These are phyloP conservation scores for Nannizziopsis barbatae DNA, from an alignment of 2,329 filamentous ascomycete species.

Conservation along the genomic window DNA sequence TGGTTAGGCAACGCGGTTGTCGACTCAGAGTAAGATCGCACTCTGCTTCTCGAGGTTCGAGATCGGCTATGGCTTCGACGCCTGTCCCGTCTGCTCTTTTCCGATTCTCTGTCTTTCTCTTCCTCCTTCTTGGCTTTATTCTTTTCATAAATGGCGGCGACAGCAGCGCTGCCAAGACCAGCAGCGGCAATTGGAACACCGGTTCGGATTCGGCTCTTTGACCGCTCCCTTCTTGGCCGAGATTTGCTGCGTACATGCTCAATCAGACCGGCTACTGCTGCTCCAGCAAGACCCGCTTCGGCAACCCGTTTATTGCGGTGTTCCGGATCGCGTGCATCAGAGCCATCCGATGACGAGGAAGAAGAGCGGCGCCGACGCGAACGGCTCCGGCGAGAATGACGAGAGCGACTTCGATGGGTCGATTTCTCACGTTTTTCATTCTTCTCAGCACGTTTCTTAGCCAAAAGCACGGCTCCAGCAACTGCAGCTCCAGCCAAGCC, in stretches of 20 bases:
- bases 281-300: slow-evolving; percentile 51
- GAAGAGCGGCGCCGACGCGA: slow-evolving; percentile 21
- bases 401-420: slow-evolving; percentile 39
- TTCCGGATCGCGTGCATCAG: slow-evolving; percentile 30
- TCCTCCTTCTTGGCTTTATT: slow-evolving; percentile 50
- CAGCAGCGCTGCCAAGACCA: slow-evolving; percentile 49
- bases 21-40: slow-evolving; percentile 32
- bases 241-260: slow-evolving; percentile 49
- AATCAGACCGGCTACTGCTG: slow-evolving; percentile 51
- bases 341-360: slow-evolving; percentile 20
- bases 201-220: slow-evolving; percentile 45
- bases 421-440: slow-evolving; percentile 32
- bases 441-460: slow-evolving; percentile 42
- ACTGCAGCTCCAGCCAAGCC: slow-evolving; percentile 47
- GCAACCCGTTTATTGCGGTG: slow-evolving; percentile 50
- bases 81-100: slow-evolving; percentile 23
- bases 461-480: slow-evolving; percentile 49
- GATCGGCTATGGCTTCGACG: slow-evolving; percentile 37
- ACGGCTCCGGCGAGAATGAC: slow-evolving; percentile 17
- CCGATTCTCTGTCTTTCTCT: slow-evolving; percentile 31
- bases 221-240: slow-evolving; percentile 40
- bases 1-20: slow-evolving; percentile 34
- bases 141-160: slow-evolving; percentile 52
- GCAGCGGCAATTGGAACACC: slow-evolving; percentile 51
- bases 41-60: slow-evolving; percentile 32